Evolutionary conservation across 805 yeast genomes (phyloP), one percentile per base, ranked within the genome.

Genomic region (Starmerella cellae): DNA sequence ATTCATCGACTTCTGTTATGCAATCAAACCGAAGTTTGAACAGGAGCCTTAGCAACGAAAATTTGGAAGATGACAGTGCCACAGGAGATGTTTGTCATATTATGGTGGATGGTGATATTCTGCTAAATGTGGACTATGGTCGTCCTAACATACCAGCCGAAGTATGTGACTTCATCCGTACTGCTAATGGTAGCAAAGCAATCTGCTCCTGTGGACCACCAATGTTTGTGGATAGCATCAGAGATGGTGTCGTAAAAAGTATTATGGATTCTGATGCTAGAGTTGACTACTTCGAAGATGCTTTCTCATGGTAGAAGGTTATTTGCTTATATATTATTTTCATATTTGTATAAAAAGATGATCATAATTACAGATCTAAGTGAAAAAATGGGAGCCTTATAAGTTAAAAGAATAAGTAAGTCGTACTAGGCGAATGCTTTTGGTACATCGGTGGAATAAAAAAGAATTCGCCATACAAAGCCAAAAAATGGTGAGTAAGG

Each of bases 181-280:
- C 36, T 1, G 37, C 56, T 2, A 28, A 37, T 1, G 68, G 73
- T 0, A 62, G 74, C 6, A 58, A 68, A 19, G 73, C 73, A 0
- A 65, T 77, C 35, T 63, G 74, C 26, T 65, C 73, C 1, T 77
- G 82, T 61, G 82, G 82, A 4, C 79, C 75, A 34, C 69, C 76
- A 28, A 45, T 55, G 14, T 70, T 75, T 64, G 75, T 68, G 43
- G 87, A 79, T 54, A 62, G 60, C 2, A 47, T 75, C 21, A 67
- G 85, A 51, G 58, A 64, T n/a, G 48, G 50, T 2, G 45, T 68
- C 18, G 54, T 63, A 16, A 20, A 53, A 3, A 47, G 45, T 51
- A 60, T 39, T 33, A 45, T 35, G 39, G 51, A 11, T 23, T 44
- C 41, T 37, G 52, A 21, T 52, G 61, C 38, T 39, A 47, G 54